These are phyloP conservation scores for Hondaea fermentalgiana DNA, from an alignment of 108 stramenopile species.

Conservation along the genomic window DNA sequence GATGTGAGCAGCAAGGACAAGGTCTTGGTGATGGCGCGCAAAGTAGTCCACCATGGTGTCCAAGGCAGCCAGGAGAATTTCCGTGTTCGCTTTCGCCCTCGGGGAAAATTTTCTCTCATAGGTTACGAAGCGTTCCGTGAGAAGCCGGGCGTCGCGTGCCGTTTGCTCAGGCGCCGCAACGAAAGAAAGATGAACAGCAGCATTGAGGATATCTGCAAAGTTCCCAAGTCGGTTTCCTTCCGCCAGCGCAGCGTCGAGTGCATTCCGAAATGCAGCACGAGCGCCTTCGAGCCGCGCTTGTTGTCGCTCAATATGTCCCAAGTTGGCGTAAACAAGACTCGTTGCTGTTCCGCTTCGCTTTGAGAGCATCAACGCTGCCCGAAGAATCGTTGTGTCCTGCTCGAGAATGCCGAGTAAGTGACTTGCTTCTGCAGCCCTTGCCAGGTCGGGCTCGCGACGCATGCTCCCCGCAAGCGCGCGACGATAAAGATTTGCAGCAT, in stretches of 20 bases:
- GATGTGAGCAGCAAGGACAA: no score
- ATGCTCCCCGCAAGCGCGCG: background rate
- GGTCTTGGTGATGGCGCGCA: no score
- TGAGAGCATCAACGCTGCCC: background rate
- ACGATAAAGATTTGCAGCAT: background rate
- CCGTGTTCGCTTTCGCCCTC: no score
- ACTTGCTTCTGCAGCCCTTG: background rate
- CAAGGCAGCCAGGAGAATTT: no score
- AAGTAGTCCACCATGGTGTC: no score
- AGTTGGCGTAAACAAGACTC: background rate
- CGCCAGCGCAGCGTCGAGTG: background rate
- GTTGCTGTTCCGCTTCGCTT: no score
- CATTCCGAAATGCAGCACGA: background rate
- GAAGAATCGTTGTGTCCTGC: background rate
- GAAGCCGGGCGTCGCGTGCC: background rate
- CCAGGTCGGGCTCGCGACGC: background rate
- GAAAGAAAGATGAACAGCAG: background rate
- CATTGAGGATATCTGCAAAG: background rate
- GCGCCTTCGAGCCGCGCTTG: background rate
- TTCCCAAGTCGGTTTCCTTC: constrained; percentile 14
- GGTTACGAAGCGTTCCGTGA: background rate
- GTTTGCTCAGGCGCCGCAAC: background rate
- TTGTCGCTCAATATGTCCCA: background rate
- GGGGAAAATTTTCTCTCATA: background rate
- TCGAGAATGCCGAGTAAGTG: background rate